Base-by-base conservation (phyloP, 768 basidiomycete species). In the Leccinum rimulosum region DNA sequence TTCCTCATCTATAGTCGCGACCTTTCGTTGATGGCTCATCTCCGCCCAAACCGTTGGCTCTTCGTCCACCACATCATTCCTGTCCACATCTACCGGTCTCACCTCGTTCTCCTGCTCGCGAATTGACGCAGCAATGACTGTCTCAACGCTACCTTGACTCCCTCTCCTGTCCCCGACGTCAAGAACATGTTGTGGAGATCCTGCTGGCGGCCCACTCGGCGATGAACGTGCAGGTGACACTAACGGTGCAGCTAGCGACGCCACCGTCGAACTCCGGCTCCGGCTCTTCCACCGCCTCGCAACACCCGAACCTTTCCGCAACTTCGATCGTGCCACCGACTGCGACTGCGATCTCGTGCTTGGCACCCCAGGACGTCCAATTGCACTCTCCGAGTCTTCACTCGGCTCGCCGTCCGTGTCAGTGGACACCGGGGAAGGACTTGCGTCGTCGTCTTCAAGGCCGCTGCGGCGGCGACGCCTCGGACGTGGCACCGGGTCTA, bases 241-340 rank as follows among this genome's bases (percentile, higher is more conserved):
- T 43, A 68, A 25, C 25, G 79, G 73, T 2, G 80, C 84, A 28
- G 81, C 76, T 8, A 86, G 72, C 19, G 82, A 84, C 5, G 83
- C 88, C n/a, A 87, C 76, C 4, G 87, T 89, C 27, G 86, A 87
- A 62, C 85, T 87, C 28, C 84, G 78, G 61, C 85, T 87, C 35
- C 86, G 78, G 2, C 75, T 75, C 66, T 71, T 72, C 47, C 63
- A 33, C 40, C 62, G 58, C 48, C 61, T 66, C 40, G 43, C 27
- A 62, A 50, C 8, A 53, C 63, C 31, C 25, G 73, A 73, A 25
- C 64, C 70, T 61, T 72, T 74, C 52, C 77, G 71, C 19, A 70
- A 64, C 31, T 68, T 59, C 22, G 70, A 64, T 8, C 61, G 74
- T 52, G 74, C 70, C 52, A 67, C 70, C 30, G 76, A 76, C n/a